These are phyloP conservation scores for Prototheca wickerhamii DNA, from an alignment of 163 green algal genomes.

Conservation along the genomic window DNA sequence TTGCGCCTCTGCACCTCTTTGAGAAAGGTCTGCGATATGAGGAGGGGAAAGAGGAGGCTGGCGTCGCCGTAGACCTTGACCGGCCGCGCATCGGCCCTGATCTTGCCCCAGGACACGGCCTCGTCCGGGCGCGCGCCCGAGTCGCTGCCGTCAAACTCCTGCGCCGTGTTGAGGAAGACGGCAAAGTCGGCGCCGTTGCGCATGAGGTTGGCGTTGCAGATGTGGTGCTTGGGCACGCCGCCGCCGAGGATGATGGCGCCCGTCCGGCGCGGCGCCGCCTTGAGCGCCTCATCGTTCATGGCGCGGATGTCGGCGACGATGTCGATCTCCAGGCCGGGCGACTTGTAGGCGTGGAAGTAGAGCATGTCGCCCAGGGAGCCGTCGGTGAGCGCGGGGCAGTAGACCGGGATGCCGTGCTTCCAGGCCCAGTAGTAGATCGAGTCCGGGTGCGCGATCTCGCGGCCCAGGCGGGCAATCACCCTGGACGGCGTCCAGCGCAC, in stretches of 20 bases:
- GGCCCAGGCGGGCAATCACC: slow-evolving; percentile 74
- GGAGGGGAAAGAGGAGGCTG: slow-evolving; percentile 90
- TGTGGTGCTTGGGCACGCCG: slow-evolving; percentile 96
- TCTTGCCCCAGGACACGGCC: slow-evolving; percentile 96
- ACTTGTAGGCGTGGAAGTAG: slow-evolving; percentile 94
- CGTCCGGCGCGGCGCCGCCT: slow-evolving; percentile 64
- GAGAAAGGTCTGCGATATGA: slow-evolving; percentile 94
- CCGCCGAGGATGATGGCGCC: slow-evolving; percentile 84
- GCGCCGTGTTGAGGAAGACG: slow-evolving; percentile 92
- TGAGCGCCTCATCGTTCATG: slow-evolving; percentile 92
- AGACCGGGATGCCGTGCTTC: slow-evolving; percentile 90
- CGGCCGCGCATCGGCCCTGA: slow-evolving; percentile 73
- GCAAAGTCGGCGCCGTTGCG: slow-evolving; percentile 95
- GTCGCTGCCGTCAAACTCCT: slow-evolving; percentile 94
- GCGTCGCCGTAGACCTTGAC: slow-evolving; percentile 93
- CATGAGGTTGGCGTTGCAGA: slow-evolving; percentile 99
- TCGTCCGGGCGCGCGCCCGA: slow-evolving; percentile 88
- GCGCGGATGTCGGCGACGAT: slow-evolving; percentile 75
- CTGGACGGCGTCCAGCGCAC: slow-evolving; percentile 85
- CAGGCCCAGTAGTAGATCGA: slow-evolving; percentile 89
- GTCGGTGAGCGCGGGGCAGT: slow-evolving; percentile 93
- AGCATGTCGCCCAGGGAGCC: slow-evolving; percentile 97
- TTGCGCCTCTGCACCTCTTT: slow-evolving; percentile 33
- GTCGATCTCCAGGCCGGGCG: slow-evolving; percentile 69
- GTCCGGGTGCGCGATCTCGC: slow-evolving; percentile 81